Evolutionary conservation across 2,329 filamentous ascomycete species (phyloP), one percentile per base, ranked within the genome.

Genomic region (Nannizzia gypsea): DNA sequence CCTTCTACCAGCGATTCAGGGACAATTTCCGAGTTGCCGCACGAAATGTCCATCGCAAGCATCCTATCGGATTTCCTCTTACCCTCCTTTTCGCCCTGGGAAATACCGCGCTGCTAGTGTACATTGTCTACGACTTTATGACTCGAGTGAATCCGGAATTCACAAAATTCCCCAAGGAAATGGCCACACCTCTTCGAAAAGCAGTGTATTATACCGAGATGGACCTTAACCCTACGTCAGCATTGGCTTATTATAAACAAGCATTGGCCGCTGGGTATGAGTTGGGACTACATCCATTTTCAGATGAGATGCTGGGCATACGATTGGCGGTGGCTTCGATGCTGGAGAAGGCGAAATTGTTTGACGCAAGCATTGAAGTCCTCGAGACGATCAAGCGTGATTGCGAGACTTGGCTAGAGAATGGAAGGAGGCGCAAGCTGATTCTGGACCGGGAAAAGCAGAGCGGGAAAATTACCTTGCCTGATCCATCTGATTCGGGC

Each of bases 171-270:
- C 77, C 77, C 2, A 68, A 72, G 22, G 71, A 72, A 28, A 76
- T 79, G 24, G 72, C 76, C 17, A 71, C 74, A 67, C 84, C 88
- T 62, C 79, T 99, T 54, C 88, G 93, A 34, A 83, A 85, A 65
- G 93, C 90, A 0, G 77, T 97, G 26, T 96, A 92, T 76, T 95
- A 89, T 73, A 89, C 86, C 65, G 91, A 93, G 68, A 82, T 87
- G 64, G 79, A 83, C 42, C 81, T 87, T 3, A 86, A 95, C 61
- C 84, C 89, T 2, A 81, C 87, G 61, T 80, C 87, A 59, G 91
- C 92, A 0, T 78, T 95, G 61, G 87, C 89, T 66, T 89, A 89
- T 72, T 97, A 96, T 72, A 85, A 85, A 67, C 81, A 87, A 64
- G 90, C 91, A 2, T 78, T 97, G 60, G 79, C 85, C 63, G 80